Evolutionary conservation across 371 early-diverging fungal species (phyloP), one percentile per base, ranked within the genome.

Genomic region (Apophysomyces variabilis): DNA sequence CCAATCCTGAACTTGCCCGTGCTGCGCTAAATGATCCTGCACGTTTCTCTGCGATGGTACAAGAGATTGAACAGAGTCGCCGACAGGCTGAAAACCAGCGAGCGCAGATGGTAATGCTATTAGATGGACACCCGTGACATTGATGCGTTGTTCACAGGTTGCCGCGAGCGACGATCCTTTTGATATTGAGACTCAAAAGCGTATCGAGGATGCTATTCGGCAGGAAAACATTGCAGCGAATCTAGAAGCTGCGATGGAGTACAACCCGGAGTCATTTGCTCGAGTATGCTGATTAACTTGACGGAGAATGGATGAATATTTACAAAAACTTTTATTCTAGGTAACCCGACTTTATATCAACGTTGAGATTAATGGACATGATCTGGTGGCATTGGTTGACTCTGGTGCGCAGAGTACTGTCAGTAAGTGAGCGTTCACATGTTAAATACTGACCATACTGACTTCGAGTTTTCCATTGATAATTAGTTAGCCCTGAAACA

Each of bases 361-460:
- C 70, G 89, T 88, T 11, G 87, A 92, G 68, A 94, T 97, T 60
- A 99, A 99, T 75, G 92, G 92, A 11, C 84, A 84, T 38, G 89
- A 88, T 4, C 79, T 97, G 43, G 96, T 96, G 68, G 97, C 98
- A 0, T 91, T 99, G 74, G 96, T 99, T 1, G 99, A 99, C 75
- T 96, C 97, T 6, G 99, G 98, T 21, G 99, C 99, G 11, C 98
- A 98, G 68, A 92, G 92, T 21, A 97, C 98, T 7, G 96, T 99
- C 58, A 96, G 95, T 94, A 85, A 77, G 86, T 83, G 16, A 16
- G 38, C n/a, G 35, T 13, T 21, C 38, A 56, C 2, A 32, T n/a
- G 44, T 35, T 16, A 11, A n/a, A 58, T 32, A 36, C 38, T n/a
- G 7, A 3, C 45, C 4, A 21, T 43, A 14, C n/a, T 61, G 36